Base-by-base conservation (phyloP, 106 monocot species). In the Dendrobium chrysotoxum region DNA sequence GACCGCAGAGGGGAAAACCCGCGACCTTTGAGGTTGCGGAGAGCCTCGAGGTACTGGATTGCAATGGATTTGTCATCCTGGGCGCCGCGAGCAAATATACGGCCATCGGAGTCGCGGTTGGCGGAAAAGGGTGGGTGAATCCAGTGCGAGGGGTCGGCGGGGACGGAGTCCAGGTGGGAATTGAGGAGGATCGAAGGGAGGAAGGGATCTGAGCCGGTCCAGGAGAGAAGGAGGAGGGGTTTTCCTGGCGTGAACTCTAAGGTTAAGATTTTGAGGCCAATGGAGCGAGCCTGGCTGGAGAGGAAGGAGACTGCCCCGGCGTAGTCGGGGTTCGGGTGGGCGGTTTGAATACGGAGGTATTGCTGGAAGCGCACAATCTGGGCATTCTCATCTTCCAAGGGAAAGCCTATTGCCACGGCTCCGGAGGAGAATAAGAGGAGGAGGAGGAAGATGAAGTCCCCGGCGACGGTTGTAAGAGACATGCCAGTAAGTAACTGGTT, bases 1-100 rank as follows among this genome's bases (percentile, higher is more conserved):
- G 92, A 83, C 13, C 98, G 87, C 39, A 85, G 80, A 3, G 98
- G 98, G 18, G 75, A 28, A 77, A 92, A 98, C 40, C 79, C 72
- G 25, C 85, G 45, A 30, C 50, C 80, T 21, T 77, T 84, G 77
- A 98, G 88, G 41, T 54, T 77, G 40, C 94, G 88, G 70, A 98
- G 57, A 47, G 98, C 91, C 85, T 98, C 92, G 41, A 98, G 67
- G 85, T 92, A 88, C 84, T 98, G 98, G 80, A 95, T 75, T 20
- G 89, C 91, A 81, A 98, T 73, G 91, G 76, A 98, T 83, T 98
- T 98, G 85, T 98, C 94, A 83, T 98, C 98, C 81, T 98, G 98
- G 12, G 98, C 83, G 77, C 98, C 98, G 41, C 98, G 90, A 53
- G 94, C 94, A 81, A 86, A 98, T 75, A 98, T 85, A 45, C 89